Evolutionary conservation across 2,329 filamentous ascomycete genomes (phyloP).

Genomic region (Sporothrix schenckii): DNA sequence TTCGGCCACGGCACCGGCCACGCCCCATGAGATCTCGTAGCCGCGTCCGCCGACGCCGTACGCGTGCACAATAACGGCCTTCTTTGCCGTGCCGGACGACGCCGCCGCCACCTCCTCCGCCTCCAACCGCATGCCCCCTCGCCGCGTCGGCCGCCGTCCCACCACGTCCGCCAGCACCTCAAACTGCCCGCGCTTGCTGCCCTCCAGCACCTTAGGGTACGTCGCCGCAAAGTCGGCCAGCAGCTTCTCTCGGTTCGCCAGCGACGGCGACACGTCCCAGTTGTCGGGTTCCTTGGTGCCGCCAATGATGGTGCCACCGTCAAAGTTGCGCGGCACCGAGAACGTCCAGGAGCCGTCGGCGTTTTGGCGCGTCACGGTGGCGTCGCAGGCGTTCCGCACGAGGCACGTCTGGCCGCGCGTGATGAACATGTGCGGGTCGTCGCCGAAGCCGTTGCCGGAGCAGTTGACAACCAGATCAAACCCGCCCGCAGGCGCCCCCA

Average conservation of each 20-base stretch:
- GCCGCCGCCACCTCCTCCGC: constrained; percentile 46
- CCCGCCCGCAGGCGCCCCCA: constrained; percentile 21
- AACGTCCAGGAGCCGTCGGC: constrained; percentile 66
- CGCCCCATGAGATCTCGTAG: constrained; percentile 63
- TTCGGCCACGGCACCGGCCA: constrained; percentile 54
- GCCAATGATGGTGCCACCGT: constrained; percentile 67
- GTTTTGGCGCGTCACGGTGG: constrained; percentile 62
- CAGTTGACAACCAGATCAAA: constrained; percentile 50
- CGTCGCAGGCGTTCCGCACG: constrained; percentile 46
- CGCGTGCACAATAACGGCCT: constrained; percentile 52
- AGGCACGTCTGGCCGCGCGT: constrained; percentile 54
- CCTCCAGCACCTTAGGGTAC: constrained; percentile 43
- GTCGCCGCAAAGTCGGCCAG: constrained; percentile 47
- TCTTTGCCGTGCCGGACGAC: neutral
- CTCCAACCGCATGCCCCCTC: constrained; percentile 57
- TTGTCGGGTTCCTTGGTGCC: constrained; percentile 65
- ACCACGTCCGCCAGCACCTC: constrained; percentile 47
- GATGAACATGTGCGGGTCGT: constrained; percentile 46
- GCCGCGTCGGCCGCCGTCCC: constrained; percentile 51
- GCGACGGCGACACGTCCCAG: constrained; percentile 55
- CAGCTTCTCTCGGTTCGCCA: constrained; percentile 51
- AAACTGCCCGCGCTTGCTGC: constrained; percentile 26
- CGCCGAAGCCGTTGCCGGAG: constrained; percentile 51
- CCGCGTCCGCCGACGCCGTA: constrained; percentile 66
- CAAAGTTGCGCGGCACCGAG: constrained; percentile 62